Conservation (phyloP, 2,329 filamentous ascomycete species). For the Diaporthe ilicicola region DNA sequence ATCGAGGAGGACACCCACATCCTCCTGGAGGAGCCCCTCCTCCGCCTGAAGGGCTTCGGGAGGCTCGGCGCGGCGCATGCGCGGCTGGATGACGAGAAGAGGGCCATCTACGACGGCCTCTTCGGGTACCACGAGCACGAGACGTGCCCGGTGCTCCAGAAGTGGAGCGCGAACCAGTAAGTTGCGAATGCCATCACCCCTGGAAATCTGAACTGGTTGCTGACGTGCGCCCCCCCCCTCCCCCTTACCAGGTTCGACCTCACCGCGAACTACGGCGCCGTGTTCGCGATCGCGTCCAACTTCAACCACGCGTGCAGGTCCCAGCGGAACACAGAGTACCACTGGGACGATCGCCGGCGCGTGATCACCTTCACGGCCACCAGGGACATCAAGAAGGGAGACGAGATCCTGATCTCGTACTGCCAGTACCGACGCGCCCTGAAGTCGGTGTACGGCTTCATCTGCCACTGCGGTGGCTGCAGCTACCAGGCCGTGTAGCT, state of each 20-base stretch:
- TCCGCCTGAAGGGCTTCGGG: constrained; percentile 42
- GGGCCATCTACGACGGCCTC: constrained; percentile 48
- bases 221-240: not conserved
- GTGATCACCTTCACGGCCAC: constrained; percentile 53
- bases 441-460: constrained; percentile 59
- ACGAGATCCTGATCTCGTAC: constrained; percentile 63
- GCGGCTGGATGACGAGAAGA: constrained; percentile 42
- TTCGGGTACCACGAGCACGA: constrained; percentile 42
- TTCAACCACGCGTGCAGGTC: constrained; percentile 67
- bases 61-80: constrained; percentile 48
- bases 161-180: constrained; percentile 59
- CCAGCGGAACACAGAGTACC: constrained; percentile 53
- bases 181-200: constrained; percentile 32
- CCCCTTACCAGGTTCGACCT: constrained; percentile 36
- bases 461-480: constrained; percentile 60
- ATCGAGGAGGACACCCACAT: constrained; percentile 51
- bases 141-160: constrained; percentile 45
- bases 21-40: constrained; percentile 54
- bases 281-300: constrained; percentile 61
- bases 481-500: constrained; percentile 22
- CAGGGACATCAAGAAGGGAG: constrained; percentile 48
- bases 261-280: constrained; percentile 40
- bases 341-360: constrained; percentile 45
- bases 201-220: not conserved
- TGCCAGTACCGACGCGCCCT: constrained; percentile 49